Evolutionary conservation across 345 rosid species (phyloP).

Genomic region (Hibiscus trionum): DNA sequence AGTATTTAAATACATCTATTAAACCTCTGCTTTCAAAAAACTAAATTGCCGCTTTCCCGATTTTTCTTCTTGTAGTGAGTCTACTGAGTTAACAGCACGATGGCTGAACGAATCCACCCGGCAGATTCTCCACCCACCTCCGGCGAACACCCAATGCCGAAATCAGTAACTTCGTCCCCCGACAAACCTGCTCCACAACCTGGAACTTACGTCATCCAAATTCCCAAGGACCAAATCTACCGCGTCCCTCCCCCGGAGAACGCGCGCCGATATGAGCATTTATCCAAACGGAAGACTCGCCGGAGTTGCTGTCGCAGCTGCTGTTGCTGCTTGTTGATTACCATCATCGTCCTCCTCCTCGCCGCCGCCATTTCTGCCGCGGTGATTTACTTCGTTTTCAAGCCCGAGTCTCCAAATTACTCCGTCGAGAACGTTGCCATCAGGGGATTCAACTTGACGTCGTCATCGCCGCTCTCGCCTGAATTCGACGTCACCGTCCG

Average conservation of each 20-base stretch:
- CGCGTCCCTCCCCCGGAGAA: constrained; percentile 82
- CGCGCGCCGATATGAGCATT: constrained; percentile 43
- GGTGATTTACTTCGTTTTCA: constrained; percentile 53
- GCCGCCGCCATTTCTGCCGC: constrained; percentile 43
- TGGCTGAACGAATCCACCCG: constrained; percentile 41
- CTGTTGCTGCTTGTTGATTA: constrained; percentile 34
- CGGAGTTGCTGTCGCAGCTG: constrained; percentile 37
- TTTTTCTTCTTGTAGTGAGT: background rate
- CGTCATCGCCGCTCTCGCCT: constrained; percentile 45
- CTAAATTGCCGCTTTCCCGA: background rate
- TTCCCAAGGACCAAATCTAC: constrained; percentile 85
- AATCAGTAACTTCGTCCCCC: constrained; percentile 12
- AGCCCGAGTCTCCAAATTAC: constrained; percentile 59
- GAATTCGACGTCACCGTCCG: constrained; percentile 44
- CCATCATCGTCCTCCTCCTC: constrained; percentile 26
- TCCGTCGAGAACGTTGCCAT: constrained; percentile 42
- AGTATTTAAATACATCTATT: background rate
- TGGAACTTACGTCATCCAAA: constrained; percentile 68
- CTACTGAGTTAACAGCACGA: background rate
- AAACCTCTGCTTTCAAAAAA: background rate
- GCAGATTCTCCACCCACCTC: constrained; percentile 11
- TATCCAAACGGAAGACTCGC: constrained; percentile 35
- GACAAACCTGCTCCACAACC: constrained; percentile 41
- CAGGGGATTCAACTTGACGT: constrained; percentile 43
- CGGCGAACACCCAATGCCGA: background rate